A percentile compares a stretch with the other conserved stretches of the same genome.
These are phyloP conservation scores for Pythium monospermum DNA, from an alignment of 352 stramenopile genomes.

Conservation along the genomic window DNA sequence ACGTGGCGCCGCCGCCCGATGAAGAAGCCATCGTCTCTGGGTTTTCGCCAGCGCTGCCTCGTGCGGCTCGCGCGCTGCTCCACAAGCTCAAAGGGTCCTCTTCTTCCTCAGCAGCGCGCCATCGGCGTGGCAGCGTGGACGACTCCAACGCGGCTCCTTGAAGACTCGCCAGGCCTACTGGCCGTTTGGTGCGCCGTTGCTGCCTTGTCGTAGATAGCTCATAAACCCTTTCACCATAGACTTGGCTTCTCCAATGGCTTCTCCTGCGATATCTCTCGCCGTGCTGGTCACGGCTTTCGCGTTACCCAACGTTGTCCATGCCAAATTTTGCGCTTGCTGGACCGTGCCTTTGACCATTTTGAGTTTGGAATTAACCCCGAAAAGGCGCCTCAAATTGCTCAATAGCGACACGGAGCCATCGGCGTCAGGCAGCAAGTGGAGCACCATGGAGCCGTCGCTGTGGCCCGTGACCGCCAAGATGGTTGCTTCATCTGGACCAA, in stretches of 20 bases:
- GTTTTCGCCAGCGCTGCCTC: conserved; percentile 26
- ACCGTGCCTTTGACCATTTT: conserved; percentile 87
- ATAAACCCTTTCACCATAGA: conserved; percentile 77
- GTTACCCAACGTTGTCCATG: conserved; percentile 75
- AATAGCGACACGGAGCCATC: conserved; percentile 76
- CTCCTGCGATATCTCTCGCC: conserved; percentile 77
- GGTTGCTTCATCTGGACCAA: conserved; percentile 74
- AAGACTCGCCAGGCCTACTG: no score
- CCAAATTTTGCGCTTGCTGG: conserved; percentile 82
- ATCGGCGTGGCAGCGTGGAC: no score
- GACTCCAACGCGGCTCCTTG: no score
- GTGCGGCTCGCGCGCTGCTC: conserved; percentile 19
- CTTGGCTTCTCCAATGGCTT: conserved; percentile 79
- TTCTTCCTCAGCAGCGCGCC: no score
- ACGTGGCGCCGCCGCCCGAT: conserved; percentile 22
- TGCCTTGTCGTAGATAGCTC: conserved; percentile 43
- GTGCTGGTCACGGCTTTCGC: conserved; percentile 81
- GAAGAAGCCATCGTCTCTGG: conserved; percentile 32
- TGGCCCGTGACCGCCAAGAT: conserved; percentile 69
- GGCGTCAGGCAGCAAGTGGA: conserved; percentile 78
- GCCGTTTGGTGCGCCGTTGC: not conserved
- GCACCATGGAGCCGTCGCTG: conserved; percentile 63
- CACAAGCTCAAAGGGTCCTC: conserved; percentile 30
- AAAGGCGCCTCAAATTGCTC: conserved; percentile 57
- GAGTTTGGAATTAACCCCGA: conserved; percentile 76